Conservation (phyloP, 2,329 filamentous ascomycete genomes). For the Aspergillus calidoustus region DNA sequence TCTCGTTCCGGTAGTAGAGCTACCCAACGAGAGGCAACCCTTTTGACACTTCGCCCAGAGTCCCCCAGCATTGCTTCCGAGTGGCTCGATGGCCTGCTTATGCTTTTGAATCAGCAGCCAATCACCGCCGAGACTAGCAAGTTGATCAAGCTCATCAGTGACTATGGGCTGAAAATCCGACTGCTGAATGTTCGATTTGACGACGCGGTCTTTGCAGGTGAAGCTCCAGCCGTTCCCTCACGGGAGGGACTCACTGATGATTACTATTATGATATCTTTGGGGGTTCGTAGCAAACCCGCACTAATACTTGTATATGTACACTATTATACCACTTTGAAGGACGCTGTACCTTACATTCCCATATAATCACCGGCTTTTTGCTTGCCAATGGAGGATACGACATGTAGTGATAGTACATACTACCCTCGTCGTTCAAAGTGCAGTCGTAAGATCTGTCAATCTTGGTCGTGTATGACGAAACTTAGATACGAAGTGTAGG, state of each 20-base stretch:
- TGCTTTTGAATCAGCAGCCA: slow-evolving; percentile 92
- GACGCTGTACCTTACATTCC: background rate
- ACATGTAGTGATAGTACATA: no score
- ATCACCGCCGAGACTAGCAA: slow-evolving; percentile 97
- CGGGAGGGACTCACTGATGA: slow-evolving; percentile 87
- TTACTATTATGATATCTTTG: slow-evolving; percentile 84
- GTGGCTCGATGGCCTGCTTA: slow-evolving; percentile 93
- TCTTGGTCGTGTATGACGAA: no score
- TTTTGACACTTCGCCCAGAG: slow-evolving; percentile 81
- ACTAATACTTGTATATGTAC: background rate
- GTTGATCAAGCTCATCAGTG: slow-evolving; percentile 79
- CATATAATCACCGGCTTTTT: background rate
- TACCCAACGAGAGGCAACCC: slow-evolving; percentile 66
- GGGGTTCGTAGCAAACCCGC: slow-evolving; percentile 20
- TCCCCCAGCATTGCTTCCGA: slow-evolving; percentile 86
- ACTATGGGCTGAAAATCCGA: slow-evolving; percentile 91
- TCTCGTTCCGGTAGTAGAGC: slow-evolving; percentile 38
- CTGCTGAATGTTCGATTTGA: slow-evolving; percentile 90
- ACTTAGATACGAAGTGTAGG: no score
- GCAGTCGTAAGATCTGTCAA: no score
- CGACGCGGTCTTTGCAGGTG: slow-evolving; percentile 70
- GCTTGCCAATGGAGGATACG: no score
- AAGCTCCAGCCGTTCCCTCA: slow-evolving; percentile 76
- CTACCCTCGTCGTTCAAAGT: no score
- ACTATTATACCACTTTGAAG: background rate